phyloP scores from a whole-genome alignment of 2,329 filamentous ascomycete species.

The Alternaria sp. region DNA sequence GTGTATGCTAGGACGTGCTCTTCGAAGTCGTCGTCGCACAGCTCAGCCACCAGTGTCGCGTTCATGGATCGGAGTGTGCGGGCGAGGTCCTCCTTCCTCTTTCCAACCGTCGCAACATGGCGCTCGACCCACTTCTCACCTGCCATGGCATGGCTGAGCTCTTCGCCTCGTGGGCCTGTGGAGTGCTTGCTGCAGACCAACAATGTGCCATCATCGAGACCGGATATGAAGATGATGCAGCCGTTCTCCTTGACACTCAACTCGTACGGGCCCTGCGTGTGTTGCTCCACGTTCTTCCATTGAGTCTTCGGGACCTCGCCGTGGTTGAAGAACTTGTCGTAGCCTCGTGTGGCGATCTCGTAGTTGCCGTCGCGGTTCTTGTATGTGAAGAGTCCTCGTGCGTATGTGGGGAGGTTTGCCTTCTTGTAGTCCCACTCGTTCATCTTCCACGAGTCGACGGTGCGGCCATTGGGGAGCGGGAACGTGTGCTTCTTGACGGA shows the following conservation, averaged over 20 bases:
- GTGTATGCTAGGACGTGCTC: slow-evolving; percentile 94
- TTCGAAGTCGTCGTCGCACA: slow-evolving; percentile 95
- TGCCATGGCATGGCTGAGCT: slow-evolving; percentile 80
- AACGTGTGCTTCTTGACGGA: slow-evolving; percentile 84
- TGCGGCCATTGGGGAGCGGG: slow-evolving; percentile 67
- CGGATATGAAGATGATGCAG: slow-evolving; percentile 98
- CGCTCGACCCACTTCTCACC: slow-evolving; percentile 83
- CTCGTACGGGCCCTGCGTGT: slow-evolving; percentile 89
- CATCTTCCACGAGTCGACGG: slow-evolving; percentile 90
- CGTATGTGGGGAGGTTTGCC: slow-evolving; percentile 83
- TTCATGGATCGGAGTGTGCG: slow-evolving; percentile 78
- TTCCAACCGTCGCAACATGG: slow-evolving; percentile 79
- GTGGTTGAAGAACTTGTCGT: slow-evolving; percentile 99
- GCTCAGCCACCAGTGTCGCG: slow-evolving; percentile 91
- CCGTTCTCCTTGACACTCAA: slow-evolving; percentile 97
- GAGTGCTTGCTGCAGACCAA: slow-evolving; percentile 99
- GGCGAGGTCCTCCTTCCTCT: slow-evolving; percentile 79
- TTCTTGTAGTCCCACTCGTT: slow-evolving; percentile 97
- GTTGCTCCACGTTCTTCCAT: slow-evolving; percentile 77
- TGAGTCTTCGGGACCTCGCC: slow-evolving; percentile 80
- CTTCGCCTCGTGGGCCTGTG: slow-evolving; percentile 78
- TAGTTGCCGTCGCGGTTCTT: slow-evolving; percentile 66
- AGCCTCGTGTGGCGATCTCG: slow-evolving; percentile 87
- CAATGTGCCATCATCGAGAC: slow-evolving; percentile 84
- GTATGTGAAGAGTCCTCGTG: slow-evolving; percentile 92